Evolutionary conservation across 2,329 filamentous ascomycete species (phyloP).

Genomic region (Kalmusia sp.): DNA sequence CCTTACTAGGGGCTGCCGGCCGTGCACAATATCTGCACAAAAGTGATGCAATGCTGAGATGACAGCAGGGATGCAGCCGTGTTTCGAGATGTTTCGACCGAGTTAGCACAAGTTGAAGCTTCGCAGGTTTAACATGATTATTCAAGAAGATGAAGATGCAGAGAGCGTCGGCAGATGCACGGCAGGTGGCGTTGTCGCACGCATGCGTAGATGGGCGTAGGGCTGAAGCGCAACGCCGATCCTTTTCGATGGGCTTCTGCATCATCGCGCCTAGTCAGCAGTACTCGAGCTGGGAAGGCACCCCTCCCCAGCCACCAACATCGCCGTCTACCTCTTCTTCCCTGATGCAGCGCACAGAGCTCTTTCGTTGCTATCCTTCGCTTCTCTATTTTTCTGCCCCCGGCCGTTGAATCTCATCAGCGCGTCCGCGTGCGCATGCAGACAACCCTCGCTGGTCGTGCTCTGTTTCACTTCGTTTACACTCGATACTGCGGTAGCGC

Average conservation of each 20-base stretch:
- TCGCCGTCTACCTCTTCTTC: neutral
- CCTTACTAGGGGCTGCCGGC: neutral
- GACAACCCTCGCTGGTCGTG: conserved; percentile 32
- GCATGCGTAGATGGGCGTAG: neutral
- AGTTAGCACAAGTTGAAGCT: neutral
- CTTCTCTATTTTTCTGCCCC: conserved; percentile 29
- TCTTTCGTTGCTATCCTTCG: conserved; percentile 18
- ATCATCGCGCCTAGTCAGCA: neutral
- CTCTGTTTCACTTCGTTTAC: conserved; percentile 37
- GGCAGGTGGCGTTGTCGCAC: neutral
- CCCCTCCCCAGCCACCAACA: conserved; percentile 5
- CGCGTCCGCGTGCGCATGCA: conserved; percentile 28
- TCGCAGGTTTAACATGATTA: neutral
- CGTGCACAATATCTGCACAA: conserved; percentile 1
- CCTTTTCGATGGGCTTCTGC: neutral
- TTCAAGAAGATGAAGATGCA: neutral
- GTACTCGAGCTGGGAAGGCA: neutral
- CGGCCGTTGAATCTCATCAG: conserved; percentile 19
- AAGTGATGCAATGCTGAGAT: conserved; percentile 4
- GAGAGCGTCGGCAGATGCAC: neutral
- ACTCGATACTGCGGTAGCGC: conserved; percentile 19
- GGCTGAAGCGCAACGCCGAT: conserved; percentile 4
- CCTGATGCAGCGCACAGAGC: conserved; percentile 3
- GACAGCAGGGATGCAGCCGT: neutral
- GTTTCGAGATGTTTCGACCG: neutral